phyloP scores from a whole-genome alignment of 192 early-diverging fungal genomes.

The Podila epigama region DNA sequence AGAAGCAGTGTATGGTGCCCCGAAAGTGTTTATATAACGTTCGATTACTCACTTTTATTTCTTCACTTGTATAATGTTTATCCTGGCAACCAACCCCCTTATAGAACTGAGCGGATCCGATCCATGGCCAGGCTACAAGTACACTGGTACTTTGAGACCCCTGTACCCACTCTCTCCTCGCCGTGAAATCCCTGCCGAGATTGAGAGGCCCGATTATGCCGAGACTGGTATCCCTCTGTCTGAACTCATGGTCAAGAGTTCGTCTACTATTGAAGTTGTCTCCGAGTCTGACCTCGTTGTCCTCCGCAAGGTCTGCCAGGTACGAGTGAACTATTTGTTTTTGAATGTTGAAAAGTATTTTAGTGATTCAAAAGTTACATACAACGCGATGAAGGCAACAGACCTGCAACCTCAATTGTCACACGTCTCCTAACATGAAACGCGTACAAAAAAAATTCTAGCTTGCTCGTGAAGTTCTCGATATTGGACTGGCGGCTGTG shows the following conservation, averaged over 20 bases:
- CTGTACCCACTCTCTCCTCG: constrained; percentile 77
- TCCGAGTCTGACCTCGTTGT: constrained; percentile 74
- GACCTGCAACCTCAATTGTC: no score
- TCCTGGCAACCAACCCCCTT: no score
- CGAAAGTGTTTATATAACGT: neutral
- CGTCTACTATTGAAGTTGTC: constrained; percentile 73
- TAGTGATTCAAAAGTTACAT: neutral
- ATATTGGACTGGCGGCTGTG: constrained; percentile 82
- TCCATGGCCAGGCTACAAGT: constrained; percentile 53
- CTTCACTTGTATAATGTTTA: neutral
- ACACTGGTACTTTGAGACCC: constrained; percentile 74
- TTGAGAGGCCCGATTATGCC: constrained; percentile 78
- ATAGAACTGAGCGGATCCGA: constrained; percentile 40
- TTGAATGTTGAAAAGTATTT: neutral
- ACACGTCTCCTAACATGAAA: neutral
- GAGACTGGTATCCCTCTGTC: constrained; percentile 72
- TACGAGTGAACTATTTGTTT: constrained; percentile 30
- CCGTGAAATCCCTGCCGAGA: constrained; percentile 69
- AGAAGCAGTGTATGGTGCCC: neutral
- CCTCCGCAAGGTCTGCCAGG: constrained; percentile 81
- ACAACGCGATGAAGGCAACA: no score
- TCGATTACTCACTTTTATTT: neutral
- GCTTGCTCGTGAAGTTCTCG: constrained; percentile 90
- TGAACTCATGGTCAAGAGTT: constrained; percentile 75
- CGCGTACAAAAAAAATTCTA: constrained; percentile 18